Base-by-base conservation (phyloP, 257 asterid genomes). In the Solanum okadae region DNA sequence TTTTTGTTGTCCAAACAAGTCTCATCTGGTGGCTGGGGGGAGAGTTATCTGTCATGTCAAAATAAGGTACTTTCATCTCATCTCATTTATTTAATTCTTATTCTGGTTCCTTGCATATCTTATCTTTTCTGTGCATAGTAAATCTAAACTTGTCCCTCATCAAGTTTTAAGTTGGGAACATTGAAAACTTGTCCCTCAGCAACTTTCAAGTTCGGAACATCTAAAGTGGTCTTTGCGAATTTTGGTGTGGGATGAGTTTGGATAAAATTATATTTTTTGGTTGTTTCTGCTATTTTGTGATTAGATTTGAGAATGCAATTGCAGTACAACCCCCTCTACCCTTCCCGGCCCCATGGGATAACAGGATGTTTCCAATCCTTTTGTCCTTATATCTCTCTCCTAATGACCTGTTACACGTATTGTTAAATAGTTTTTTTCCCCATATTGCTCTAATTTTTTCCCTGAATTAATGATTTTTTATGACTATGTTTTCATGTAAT, bases 21-120 rank as follows among this genome's bases (percentile, higher is more conserved):
- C 72, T 93, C 98, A 86, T 96, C 95, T 63, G 99, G 98, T 88
- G 99, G 98, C 84, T 97, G 99, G 99, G 99, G 99, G 61, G 99
- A 96, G 93, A 97, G 99, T 92, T 97, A 97, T 82, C 97, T 96
- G 83, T 97, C 99, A 61, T 94, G 98, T 89, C 98, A 95, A 92
- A 92, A 96, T 93, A 94, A 95, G 99, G 99, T 97, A 88, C 78
- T 38, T 76, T 82, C 68, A 82, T 10, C 29, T 49, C 67, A 82
- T 82, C 22, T 46, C 68, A 31, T 85, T 65, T n/a, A 34, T 76
- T 29, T 22, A 67, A n/a, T 81, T 56, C 23, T 49, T 44, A 8
- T 33, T 79, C 81, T 70, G 56, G 9, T 23, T 56, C 72, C 67
- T 46, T 46, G 86, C 42, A 16, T 46, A 46, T 46, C 16, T 79